These are phyloP conservation scores for Graphilbum fragrans DNA, from an alignment of 2,329 filamentous ascomycete genomes.

Conservation along the genomic window DNA sequence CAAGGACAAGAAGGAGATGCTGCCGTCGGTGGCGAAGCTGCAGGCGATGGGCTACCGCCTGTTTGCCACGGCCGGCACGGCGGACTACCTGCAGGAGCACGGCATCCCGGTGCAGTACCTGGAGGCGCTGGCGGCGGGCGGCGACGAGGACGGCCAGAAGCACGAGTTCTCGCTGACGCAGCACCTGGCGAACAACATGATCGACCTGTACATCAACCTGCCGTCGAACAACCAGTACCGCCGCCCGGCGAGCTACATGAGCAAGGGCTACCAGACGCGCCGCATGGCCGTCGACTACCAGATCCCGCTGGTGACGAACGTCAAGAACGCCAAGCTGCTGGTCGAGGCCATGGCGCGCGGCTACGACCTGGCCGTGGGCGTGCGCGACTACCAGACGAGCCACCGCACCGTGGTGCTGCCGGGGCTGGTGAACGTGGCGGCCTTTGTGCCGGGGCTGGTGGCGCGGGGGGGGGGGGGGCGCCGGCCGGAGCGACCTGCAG, in stretches of 20 bases:
- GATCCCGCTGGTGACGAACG: slow-evolving; percentile 92
- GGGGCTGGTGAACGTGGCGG: slow-evolving; percentile 66
- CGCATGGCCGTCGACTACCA: slow-evolving; percentile 98
- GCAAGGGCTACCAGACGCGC: slow-evolving; percentile 89
- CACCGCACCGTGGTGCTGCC: slow-evolving; percentile 63
- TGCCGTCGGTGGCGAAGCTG: slow-evolving; percentile 82
- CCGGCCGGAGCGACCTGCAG: slow-evolving; percentile 54
- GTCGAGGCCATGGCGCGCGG: slow-evolving; percentile 88
- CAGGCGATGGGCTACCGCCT: slow-evolving; percentile 89
- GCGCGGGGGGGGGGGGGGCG: slow-evolving; percentile 26
- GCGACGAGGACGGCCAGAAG: slow-evolving; percentile 51
- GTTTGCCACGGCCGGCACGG: slow-evolving; percentile 91
- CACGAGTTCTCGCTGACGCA: slow-evolving; percentile 95
- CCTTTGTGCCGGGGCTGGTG: slow-evolving; percentile 65
- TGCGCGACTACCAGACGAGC: slow-evolving; percentile 86
- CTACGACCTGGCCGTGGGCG: slow-evolving; percentile 71
- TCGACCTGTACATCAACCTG: slow-evolving; percentile 97
- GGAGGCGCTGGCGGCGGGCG: slow-evolving; percentile 69
- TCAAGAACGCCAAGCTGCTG: slow-evolving; percentile 97
- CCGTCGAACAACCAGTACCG: slow-evolving; percentile 98
- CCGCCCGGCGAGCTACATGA: slow-evolving; percentile 95
- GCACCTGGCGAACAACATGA: slow-evolving; percentile 93
- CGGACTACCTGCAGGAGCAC: slow-evolving; percentile 91
- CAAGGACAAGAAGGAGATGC: slow-evolving; percentile 97
- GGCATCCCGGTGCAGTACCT: slow-evolving; percentile 87